Evolutionary conservation across 169 alveolate species (phyloP), one percentile per base, ranked within the genome.

Genomic region (Perkinsus olseni): DNA sequence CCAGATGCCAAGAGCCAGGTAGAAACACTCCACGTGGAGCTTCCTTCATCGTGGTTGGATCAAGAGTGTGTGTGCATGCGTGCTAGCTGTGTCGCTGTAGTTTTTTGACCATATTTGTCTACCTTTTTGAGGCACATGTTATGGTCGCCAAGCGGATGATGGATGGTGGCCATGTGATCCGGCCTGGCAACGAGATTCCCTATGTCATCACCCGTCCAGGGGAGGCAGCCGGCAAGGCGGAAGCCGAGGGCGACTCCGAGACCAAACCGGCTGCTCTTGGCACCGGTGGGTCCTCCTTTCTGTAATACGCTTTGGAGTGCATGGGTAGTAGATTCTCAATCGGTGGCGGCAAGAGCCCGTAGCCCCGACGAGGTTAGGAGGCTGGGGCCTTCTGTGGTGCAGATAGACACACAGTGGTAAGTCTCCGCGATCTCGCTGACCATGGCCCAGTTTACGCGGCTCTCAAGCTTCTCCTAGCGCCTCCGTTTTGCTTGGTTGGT

Each of bases 121-220:
- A 96, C 91, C 95, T n/a, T n/a, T n/a, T 95, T 37, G 96, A 95
- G 74, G 99, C 99, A 39, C 99, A 98, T 95, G 99, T 98, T 24
- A 95, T 94, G 74, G 98, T 98, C 21, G 99, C 99, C n/a, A 95
- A 94, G 93, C 95, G 98, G 93, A 38, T 94, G 94, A 94, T 94
- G 92, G 93, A 95, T 93, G 51, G 93, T 94, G 94, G 98, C 96
- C 92, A 94, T 93, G 92, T 96, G 38, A 95, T 96, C 38, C 93
- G 95, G 24, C 95, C 95, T 1, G 95, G 96, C 38, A 96, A 95
- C 40, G 96, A 96, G 91, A 96, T 97, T 38, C 95, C 95, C 39
- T 96, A 96, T 93, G 94, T 95, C 31, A 96, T 96, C 38, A 95
- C 97, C 94, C 94, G 40, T 91, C 93, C 92, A 74, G 92, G 74